Percentiles rank a stretch among this genome's conserved stretches.
These are phyloP conservation scores for Pseudonectria foliicola DNA, from an alignment of 2,329 filamentous ascomycete genomes.

Conservation along the genomic window DNA sequence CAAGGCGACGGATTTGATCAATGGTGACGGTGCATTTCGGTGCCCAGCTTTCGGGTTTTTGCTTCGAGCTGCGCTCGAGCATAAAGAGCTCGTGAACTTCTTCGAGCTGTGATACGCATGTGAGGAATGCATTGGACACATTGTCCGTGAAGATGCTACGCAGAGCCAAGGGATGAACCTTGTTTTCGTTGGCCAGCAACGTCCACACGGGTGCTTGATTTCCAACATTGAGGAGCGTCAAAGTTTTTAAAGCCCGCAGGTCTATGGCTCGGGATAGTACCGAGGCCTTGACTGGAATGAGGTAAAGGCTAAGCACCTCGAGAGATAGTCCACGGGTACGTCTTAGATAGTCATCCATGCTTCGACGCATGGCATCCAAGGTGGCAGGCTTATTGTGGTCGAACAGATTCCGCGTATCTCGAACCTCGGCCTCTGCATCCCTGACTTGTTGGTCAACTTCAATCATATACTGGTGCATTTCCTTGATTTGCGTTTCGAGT, in stretches of 20 bases:
- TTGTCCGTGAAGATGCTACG: constrained; percentile 57
- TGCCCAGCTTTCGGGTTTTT: constrained; percentile 47
- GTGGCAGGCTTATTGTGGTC: constrained; percentile 8
- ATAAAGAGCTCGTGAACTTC: constrained; percentile 53
- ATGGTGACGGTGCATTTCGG: constrained; percentile 43
- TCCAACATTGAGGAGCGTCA: constrained; percentile 59
- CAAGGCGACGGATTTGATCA: constrained; percentile 50
- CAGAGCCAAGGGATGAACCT: constrained; percentile 41
- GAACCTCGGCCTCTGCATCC: constrained; percentile 24
- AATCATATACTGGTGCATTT: constrained; percentile 25
- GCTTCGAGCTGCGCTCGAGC: constrained; percentile 45
- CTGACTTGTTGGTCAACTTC: constrained; percentile 30
- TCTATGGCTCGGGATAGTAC: constrained; percentile 51
- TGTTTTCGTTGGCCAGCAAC: constrained; percentile 48
- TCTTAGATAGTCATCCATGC: constrained; percentile 47
- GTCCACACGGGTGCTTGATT: constrained; percentile 54
- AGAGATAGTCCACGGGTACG: constrained; percentile 52
- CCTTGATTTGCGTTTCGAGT: constrained; percentile 19
- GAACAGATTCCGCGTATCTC: no score
- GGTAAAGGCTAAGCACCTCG: constrained; percentile 46
- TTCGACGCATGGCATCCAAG: constrained; percentile 14
- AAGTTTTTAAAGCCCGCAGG: constrained; percentile 44
- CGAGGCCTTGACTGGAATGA: constrained; percentile 53
- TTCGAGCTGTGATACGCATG: constrained; percentile 44
- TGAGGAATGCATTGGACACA: constrained; percentile 48